Evolutionary conservation across 2,329 filamentous ascomycete genomes (phyloP), one percentile per base, ranked within the genome.

Genomic region (Penicillium brasilianum): DNA sequence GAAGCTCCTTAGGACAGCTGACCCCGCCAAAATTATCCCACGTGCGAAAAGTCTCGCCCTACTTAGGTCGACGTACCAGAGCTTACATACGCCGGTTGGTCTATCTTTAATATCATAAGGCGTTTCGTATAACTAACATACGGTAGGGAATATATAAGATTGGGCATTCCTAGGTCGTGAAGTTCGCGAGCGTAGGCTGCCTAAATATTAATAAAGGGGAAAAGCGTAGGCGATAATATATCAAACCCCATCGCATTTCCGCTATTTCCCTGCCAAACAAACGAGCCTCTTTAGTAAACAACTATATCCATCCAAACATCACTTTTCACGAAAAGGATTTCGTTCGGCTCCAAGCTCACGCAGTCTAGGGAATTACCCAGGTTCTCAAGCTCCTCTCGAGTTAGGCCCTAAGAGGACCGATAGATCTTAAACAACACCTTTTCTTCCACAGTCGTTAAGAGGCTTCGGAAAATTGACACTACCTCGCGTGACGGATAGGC

Each of bases 271-370:
- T 60, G n/a, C 60, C 22, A 63, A 14, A 63, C 25, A 63, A 63
- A 63, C 3, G n/a, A 55, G 3, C 57, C 54, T 32, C 22, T 1
- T 10, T 13, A 6, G 52, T 54, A 44, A 18, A 60, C 50, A 6
- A 51, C 54, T 57, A 63, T 44, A 13, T 60, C 57, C 18, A 63
- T 60, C 51, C 54, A 55, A 9, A 60, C 50, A 9, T 20, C 54
- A 32, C 60, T 57, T 52, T 60, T 55, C 44, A 58, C 44, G 22
- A 63, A 60, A 51, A 63, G 57, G 16, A 63, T 57, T 37, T 63
- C 50, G 37, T 57, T 39, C 37, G 22, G 49, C 50, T 16, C 48
- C 11, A 62, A 54, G 54, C 55, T 52, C 50, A 41, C 13, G 53
- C 13, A 18, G 58, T 13, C 3, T 50, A 54, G 20, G n/a, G 46